Percentiles rank a stretch among this genome's conserved stretches.
These are phyloP conservation scores for Gamarada debralockiae DNA, from an alignment of 495 filamentous ascomycete species.

Conservation along the genomic window DNA sequence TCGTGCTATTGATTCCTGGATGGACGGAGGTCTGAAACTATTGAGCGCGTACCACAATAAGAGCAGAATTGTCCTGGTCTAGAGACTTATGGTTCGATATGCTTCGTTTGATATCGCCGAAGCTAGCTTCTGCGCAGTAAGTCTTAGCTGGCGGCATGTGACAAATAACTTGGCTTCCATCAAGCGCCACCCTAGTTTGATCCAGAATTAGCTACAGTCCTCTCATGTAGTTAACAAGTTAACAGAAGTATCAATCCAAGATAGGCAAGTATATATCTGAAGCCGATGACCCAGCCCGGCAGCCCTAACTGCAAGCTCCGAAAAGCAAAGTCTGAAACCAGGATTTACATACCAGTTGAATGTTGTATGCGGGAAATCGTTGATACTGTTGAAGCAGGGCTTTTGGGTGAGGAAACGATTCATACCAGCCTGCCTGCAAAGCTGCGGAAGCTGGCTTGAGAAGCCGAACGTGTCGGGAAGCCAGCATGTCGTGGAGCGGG, in stretches of 20 bases:
- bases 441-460: slow-evolving; percentile 69
- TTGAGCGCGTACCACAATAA: slow-evolving; percentile 43
- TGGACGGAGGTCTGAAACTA: neutral
- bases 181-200: slow-evolving; percentile 54
- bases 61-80: slow-evolving; percentile 63
- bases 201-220: neutral
- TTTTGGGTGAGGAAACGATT: slow-evolving; percentile 77
- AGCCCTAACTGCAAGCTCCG: neutral
- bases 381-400: slow-evolving; percentile 65
- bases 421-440: slow-evolving; percentile 73
- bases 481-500: slow-evolving; percentile 72
- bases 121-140: slow-evolving; percentile 67
- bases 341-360: slow-evolving; percentile 54
- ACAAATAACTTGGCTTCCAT: slow-evolving; percentile 76
- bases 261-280: neutral
- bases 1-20: neutral
- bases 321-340: neutral
- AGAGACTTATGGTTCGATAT: slow-evolving; percentile 72
- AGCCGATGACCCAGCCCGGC: neutral
- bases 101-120: slow-evolving; percentile 71
- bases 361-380: slow-evolving; percentile 78
- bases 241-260: neutral
- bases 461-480: slow-evolving; percentile 76
- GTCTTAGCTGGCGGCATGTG: slow-evolving; percentile 76
- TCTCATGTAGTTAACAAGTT: neutral